Percentiles rank a stretch among this genome's conserved stretches.
Conservation (phyloP, 75 land plant species). For the Azolla pinnata region DNA sequence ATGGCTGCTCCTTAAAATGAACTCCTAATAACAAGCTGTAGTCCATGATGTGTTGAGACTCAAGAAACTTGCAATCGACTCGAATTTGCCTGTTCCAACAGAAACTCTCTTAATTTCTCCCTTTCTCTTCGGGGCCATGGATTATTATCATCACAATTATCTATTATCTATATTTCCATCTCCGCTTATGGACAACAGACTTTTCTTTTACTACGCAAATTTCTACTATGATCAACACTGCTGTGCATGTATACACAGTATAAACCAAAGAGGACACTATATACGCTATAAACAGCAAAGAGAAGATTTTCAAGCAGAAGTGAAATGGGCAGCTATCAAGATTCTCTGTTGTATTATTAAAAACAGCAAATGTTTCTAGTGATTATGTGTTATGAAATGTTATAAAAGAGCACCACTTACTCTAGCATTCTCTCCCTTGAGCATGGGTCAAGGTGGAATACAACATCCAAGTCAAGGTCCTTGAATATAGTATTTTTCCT, state of each 20-base stretch:
- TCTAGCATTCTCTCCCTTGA: constrained; percentile 68
- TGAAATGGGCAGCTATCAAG: neutral
- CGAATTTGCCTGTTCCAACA: constrained; percentile 53
- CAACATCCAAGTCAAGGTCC: constrained; percentile 86
- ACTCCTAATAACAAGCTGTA: constrained; percentile 43
- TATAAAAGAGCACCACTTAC: constrained; percentile 32
- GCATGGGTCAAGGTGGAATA: constrained; percentile 86
- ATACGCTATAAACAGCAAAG: too few species aligned
- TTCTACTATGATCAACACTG: neutral
- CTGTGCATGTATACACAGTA: neutral
- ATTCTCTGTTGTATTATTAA: neutral
- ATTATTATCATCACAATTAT: neutral
- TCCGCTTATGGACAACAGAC: neutral
- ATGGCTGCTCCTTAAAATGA: neutral
- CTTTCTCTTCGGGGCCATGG: neutral
- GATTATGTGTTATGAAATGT: neutral
- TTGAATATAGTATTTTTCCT: constrained; percentile 90
- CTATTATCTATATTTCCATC: neutral
- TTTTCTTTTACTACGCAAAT: too few species aligned
- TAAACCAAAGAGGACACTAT: too few species aligned
- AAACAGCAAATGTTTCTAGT: neutral
- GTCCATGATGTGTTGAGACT: constrained; percentile 75
- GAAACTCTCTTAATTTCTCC: neutral
- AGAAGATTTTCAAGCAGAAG: neutral
- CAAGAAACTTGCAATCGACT: constrained; percentile 67